phyloP scores from a whole-genome alignment of 495 filamentous ascomycete species.

The Trichoderma parareesei region DNA sequence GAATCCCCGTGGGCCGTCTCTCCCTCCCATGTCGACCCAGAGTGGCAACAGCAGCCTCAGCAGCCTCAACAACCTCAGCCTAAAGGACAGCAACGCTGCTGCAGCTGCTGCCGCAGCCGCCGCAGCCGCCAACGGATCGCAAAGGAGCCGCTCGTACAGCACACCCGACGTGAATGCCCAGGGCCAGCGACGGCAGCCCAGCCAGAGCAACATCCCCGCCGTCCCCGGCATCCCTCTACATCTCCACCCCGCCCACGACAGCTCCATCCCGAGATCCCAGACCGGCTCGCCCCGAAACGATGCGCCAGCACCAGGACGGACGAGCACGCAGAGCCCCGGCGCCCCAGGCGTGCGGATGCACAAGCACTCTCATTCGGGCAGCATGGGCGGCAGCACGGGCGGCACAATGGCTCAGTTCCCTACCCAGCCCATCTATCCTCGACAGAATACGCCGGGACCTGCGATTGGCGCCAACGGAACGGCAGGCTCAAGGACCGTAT shows the following conservation, averaged over 20 bases:
- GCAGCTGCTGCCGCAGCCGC: too few relatives aligned
- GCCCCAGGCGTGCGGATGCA: constrained; percentile 34
- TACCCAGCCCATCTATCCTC: constrained; percentile 35
- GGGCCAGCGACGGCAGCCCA: constrained; percentile 25
- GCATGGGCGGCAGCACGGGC: constrained; percentile 29
- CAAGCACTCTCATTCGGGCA: constrained; percentile 20
- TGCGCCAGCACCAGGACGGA: constrained; percentile 30
- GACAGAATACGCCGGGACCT: constrained; percentile 34
- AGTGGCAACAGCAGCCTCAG: constrained; percentile 27
- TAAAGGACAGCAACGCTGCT: too few relatives aligned
- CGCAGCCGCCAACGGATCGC: constrained; percentile 9
- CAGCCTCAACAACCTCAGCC: constrained; percentile 33
- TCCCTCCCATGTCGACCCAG: constrained; percentile 61
- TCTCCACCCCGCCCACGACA: constrained; percentile 42
- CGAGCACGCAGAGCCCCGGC: constrained; percentile 46
- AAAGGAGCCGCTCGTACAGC: constrained; percentile 53
- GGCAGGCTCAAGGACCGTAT: constrained; percentile 16
- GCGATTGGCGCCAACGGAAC: constrained; percentile 25
- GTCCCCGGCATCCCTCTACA: constrained; percentile 51
- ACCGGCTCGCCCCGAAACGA: constrained; percentile 46
- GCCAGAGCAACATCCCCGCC: constrained; percentile 36
- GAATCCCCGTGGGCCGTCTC: constrained; percentile 65
- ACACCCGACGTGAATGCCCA: constrained; percentile 53
- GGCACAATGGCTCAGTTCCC: constrained; percentile 42
- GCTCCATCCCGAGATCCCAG: constrained; percentile 44